Evolutionary conservation across 257 asterid genomes (phyloP), one percentile per base, ranked within the genome.

Genomic region (Phtheirospermum japonicum): DNA sequence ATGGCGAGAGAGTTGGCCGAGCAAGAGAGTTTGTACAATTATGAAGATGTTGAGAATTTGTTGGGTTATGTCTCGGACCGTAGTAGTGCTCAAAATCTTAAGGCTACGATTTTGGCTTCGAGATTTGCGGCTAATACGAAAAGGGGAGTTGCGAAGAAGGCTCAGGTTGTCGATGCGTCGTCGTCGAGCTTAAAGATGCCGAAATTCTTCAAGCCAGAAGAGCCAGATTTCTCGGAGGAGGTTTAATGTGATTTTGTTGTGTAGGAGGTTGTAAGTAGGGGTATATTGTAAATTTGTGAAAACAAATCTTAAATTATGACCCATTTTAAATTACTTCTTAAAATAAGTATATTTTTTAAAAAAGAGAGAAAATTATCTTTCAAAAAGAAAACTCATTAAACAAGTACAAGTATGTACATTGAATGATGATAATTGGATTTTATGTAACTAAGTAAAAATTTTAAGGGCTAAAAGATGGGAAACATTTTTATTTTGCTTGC

Each of bases 131-230:
- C 85, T 17, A 88, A 88, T 59, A 86, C 95, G 23, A 88, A 80
- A 69, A 64, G 84, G 59, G 95, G 94, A 55, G 63, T 56, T 9
- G 61, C 42, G 3, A 85, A 72, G 76, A 83, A 77, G 79, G 66
- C 31, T 45, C 65, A 50, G 3, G 7, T 75, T 2, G 69, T 78
- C 6, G 87, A 77, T 13, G 16, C 86, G 16, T 59, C 84, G 4
- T 77, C 96, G 58, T 72, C 95, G 0, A 85, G 99, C 77, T 69
- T 86, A 39, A 85, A 84, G 78, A 92, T 92, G 99, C 80, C 95
- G 19, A 79, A 79, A 59, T 58, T 88, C 75, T 73, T 85, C 46
- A 92, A 89, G 78, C 99, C 99, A 0, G 85, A 86, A 17, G 96
- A 92, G 54, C 99, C 95, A 0, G 95, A 89, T 76, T 92, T 92